Evolutionary conservation across 441 rosid genomes (phyloP), one percentile per base, ranked within the genome.

Genomic region (Melastoma candidum): DNA sequence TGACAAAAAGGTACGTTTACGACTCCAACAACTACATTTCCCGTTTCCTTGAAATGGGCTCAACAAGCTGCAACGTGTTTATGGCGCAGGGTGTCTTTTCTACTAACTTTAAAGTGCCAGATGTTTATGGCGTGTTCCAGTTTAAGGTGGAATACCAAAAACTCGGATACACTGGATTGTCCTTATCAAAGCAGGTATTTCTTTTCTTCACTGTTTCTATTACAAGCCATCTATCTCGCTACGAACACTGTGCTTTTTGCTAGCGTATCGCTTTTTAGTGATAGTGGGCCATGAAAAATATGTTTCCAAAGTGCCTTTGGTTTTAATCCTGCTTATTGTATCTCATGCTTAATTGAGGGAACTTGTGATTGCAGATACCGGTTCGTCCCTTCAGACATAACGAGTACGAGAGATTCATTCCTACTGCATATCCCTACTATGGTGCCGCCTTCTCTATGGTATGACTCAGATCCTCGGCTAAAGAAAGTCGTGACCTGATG

Each of bases 361-460:
- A 32, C 56, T 47, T 48, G 29, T n/a, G 53, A 46, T 49, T 76
- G 85, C 78, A 85, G 95, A 81, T 81, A 63, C 90, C 95, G 22
- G 88, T 85, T 51, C 68, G 79, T 32, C 90, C 95, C 12, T 85
- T 68, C 74, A 81, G 75, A 60, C 95, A 85, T 69, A 80, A 80
- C 49, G 87, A 83, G 63, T 83, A 79, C 1, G 88, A 83, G 64
- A 75, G 95, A 69, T 83, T 83, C 60, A 83, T 85, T 47, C 72
- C 78, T 43, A 73, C 84, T 51, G 87, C 86, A 44, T 81, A 63
- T 63, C 85, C 88, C 44, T 85, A 85, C 56, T 82, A 85, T 22
- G 88, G 95, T 59, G 85, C 95, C 49, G 75, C 87, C 59, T 85
- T 82, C 59, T 49, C 77, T 2, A 83, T 67, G 63, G 90, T 85